Conservation (phyloP, 179 eudicot genomes). For the Amaranthus tricolor region DNA sequence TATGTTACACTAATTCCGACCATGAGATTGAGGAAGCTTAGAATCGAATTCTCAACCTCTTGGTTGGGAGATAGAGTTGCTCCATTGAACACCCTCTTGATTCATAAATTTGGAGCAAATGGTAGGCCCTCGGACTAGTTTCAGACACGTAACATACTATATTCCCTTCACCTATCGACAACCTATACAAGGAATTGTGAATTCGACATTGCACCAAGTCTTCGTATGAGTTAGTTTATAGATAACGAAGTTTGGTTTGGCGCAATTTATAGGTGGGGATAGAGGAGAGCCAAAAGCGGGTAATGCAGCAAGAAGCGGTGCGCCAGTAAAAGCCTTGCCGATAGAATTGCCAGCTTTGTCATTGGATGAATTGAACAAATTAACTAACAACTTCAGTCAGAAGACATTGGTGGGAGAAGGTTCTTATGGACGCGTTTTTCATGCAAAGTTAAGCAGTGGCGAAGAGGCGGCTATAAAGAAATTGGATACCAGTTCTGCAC, state of each 20-base stretch:
- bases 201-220: neutral
- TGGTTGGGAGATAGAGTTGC: neutral
- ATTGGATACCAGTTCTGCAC: constrained; percentile 59
- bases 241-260: neutral
- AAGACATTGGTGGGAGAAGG: constrained; percentile 85
- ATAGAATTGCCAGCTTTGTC: constrained; percentile 65
- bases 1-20: too few relatives aligned
- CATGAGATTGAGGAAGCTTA: neutral
- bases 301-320: constrained; percentile 49
- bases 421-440: constrained; percentile 80
- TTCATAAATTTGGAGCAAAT: neutral
- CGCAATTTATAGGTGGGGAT: constrained; percentile 39
- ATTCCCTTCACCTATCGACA: too few relatives aligned
- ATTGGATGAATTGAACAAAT: constrained; percentile 55
- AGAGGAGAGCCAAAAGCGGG: constrained; percentile 63
- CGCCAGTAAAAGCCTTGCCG: constrained; percentile 53
- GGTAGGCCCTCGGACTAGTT: neutral
- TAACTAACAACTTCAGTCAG: constrained; percentile 59
- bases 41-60: neutral
- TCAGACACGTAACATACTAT: neutral
- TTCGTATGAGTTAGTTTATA: neutral
- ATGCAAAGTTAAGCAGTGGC: constrained; percentile 48
- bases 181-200: neutral
- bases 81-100: neutral
- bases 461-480: constrained; percentile 64